Conservation (phyloP, 2,329 filamentous ascomycete genomes). For the Seiridium cupressi region DNA sequence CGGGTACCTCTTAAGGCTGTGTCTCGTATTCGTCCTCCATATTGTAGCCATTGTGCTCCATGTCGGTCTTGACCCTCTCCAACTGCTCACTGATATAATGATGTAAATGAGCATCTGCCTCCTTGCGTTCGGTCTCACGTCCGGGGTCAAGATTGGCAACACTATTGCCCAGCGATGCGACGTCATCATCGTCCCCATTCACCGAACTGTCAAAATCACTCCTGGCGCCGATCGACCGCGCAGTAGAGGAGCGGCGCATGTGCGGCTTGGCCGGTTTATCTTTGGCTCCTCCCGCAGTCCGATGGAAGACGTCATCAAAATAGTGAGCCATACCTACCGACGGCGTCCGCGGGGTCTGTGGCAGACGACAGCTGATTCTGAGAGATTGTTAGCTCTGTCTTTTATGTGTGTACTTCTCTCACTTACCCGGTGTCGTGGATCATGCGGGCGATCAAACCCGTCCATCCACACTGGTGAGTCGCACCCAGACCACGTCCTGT, state of each 20-base stretch:
- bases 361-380: constrained; percentile 84
- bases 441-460: constrained; percentile 90
- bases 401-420: neutral
- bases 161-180: constrained; percentile 34
- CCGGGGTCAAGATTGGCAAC: constrained; percentile 54
- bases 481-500: constrained; percentile 85
- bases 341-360: constrained; percentile 89
- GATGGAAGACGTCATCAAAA: constrained; percentile 85
- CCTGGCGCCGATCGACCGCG: constrained; percentile 77
- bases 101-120: constrained; percentile 70
- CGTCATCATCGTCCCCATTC: constrained; percentile 46
- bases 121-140: constrained; percentile 43
- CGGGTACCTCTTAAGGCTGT: constrained; percentile 13
- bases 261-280: constrained; percentile 43
- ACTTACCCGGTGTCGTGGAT: constrained; percentile 95
- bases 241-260: constrained; percentile 76
- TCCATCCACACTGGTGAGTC: constrained; percentile 96
- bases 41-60: constrained; percentile 22
- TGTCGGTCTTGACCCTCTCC: constrained; percentile 64
- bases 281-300: constrained; percentile 37
- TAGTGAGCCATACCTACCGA: constrained; percentile 84
- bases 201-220: constrained; percentile 68
- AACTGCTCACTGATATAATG: constrained; percentile 82
- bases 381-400: constrained; percentile 36
- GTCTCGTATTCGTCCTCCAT: constrained; percentile 33